Base-by-base conservation (phyloP, 1,139 yeast species). In the Debaryomyces nepalensis region DNA sequence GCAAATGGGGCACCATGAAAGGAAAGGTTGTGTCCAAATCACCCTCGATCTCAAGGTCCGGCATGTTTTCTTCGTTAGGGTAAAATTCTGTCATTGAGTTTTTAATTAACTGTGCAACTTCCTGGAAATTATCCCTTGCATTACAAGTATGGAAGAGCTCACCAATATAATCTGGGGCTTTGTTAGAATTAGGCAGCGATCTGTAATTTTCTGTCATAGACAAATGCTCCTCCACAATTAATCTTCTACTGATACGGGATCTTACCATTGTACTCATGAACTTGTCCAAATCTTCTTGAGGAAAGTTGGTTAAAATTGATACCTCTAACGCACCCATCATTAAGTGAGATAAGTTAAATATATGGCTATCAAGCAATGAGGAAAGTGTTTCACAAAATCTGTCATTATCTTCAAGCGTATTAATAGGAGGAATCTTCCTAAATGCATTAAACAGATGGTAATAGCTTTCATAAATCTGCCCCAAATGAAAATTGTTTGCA, bases 261-360 rank as follows among this genome's bases (percentile, higher is more conserved):
- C 97, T 72, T 35, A 91, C 67, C 74, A 89, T 77, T 2, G 85
- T 77, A 14, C 90, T 81, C 77, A 90, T 81, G 54, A 90, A 80
- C 20, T 66, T 68, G 58, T 91, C 97, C 51, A 91, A 65, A 37
- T 82, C 71, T 1, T 70, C 64, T 43, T 81, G 82, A 1, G 89
- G 84, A 53, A 86, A 74, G 27, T 80, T 71, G 33, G 79, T 74
- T 35, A 84, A 65, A 36, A 84, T 80, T 10, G 90, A 79, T 42
- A 87, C 85, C 56, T 91, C 97, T 43, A 90, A 70, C 0, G 95
- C 90, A 2, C 97, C 98, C 91, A 89, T 87, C 75, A 91, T 86
- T 48, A 91, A 70, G 58, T 90, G 93, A 1, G 97, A 93, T 46
- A 91, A 72, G 52, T 89, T 87, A 45, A 84, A 70, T 37, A 88